Conservation (phyloP, 2,329 filamentous ascomycete genomes). For the Fusarium sp. region DNA sequence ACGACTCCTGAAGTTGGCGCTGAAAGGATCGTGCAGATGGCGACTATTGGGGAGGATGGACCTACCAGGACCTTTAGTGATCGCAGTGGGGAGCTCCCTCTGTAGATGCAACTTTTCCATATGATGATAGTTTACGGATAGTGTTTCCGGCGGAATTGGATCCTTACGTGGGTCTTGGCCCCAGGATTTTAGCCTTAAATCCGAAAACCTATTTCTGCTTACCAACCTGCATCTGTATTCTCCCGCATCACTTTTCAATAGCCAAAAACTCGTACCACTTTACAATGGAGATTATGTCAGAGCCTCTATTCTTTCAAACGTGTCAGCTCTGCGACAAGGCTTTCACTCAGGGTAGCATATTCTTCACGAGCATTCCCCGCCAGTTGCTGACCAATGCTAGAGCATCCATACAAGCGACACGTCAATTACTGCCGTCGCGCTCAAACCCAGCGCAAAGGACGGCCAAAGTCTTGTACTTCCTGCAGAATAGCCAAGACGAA, state of each 20-base stretch:
- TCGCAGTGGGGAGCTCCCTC: conserved; percentile 32
- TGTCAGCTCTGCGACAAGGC: conserved; percentile 34
- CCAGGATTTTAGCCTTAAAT: conserved; percentile 20
- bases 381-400: not conserved
- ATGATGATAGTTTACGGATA: not conserved
- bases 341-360: conserved; percentile 34
- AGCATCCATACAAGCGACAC: conserved; percentile 37
- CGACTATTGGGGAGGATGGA: conserved; percentile 41
- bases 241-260: no score
- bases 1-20: conserved; percentile 41
- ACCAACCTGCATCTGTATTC: not conserved
- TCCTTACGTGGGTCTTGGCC: not conserved
- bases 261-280: no score
- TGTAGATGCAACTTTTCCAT: not conserved
- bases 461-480: conserved; percentile 31
- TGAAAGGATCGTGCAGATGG: conserved; percentile 43
- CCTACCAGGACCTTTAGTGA: conserved; percentile 43
- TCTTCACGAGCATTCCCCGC: fast-evolving
- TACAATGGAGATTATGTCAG: not conserved
- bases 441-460: conserved; percentile 35
- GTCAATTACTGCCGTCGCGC: conserved; percentile 39
- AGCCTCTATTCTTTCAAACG: not conserved
- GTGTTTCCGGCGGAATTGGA: not conserved
- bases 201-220: conserved; percentile 2
- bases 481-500: conserved; percentile 38